phyloP scores from a whole-genome alignment of 208 protist genomes.

The Leishmania turanica region DNA sequence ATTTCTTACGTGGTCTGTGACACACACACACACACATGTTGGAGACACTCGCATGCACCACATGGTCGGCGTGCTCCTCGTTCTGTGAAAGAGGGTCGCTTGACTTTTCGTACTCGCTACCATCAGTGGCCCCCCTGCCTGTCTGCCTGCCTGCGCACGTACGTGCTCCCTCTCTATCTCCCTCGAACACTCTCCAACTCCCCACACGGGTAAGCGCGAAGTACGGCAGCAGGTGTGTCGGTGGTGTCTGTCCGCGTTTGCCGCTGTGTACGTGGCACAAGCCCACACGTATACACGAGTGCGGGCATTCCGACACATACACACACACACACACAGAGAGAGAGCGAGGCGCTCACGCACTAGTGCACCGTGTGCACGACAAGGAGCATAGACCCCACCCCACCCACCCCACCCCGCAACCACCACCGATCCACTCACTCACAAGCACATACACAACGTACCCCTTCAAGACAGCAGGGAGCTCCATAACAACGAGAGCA shows the following conservation, averaged over 20 bases:
- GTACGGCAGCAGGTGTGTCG: background rate
- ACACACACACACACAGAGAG: background rate
- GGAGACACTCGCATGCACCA: background rate
- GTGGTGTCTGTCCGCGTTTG: constrained; percentile 1
- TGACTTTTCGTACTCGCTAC: background rate
- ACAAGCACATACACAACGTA: background rate
- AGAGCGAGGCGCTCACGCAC: background rate
- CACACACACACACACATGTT: background rate
- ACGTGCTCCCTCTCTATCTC: background rate
- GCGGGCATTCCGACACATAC: background rate
- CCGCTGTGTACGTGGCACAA: background rate
- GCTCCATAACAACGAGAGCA: too few relatives aligned
- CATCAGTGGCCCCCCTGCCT: background rate
- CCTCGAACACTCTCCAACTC: background rate
- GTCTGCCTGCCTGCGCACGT: background rate
- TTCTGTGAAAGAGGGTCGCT: background rate
- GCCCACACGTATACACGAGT: background rate
- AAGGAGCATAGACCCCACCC: background rate
- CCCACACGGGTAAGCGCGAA: background rate
- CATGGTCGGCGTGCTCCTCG: background rate
- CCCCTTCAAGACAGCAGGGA: background rate
- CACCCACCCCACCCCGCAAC: too few relatives aligned
- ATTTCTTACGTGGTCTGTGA: background rate
- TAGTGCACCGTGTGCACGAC: background rate
- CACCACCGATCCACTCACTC: too few relatives aligned